These are phyloP conservation scores for Fragilaria crotonensis DNA, from an alignment of 108 stramenopile genomes.

Conservation along the genomic window DNA sequence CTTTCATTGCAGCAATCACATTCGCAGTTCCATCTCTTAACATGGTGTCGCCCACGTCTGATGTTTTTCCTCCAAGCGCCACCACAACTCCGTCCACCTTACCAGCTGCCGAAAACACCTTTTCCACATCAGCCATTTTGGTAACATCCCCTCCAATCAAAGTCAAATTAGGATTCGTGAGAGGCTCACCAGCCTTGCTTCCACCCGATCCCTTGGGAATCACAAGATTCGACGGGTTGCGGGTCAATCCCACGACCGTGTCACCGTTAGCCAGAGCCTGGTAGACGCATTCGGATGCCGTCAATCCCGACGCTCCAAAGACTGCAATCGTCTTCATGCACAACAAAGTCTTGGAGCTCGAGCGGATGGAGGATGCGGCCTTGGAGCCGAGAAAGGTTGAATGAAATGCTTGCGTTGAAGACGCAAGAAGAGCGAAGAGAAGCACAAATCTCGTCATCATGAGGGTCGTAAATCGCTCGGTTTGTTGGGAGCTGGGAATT, in stretches of 20 bases:
- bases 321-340: constrained; percentile 65
- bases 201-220: constrained; percentile 82
- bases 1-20: constrained; percentile 90
- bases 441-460: not conserved
- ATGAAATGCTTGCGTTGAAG: constrained; percentile 19
- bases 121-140: constrained; percentile 75
- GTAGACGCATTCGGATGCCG: constrained; percentile 77
- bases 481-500: no score
- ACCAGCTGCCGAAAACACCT: constrained; percentile 65
- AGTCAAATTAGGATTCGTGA: constrained; percentile 61
- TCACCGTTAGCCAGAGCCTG: constrained; percentile 84
- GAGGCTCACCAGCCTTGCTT: constrained; percentile 59
- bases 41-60: constrained; percentile 92
- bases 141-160: constrained; percentile 84
- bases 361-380: not conserved
- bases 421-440: not conserved
- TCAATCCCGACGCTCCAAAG: constrained; percentile 87
- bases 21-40: constrained; percentile 90
- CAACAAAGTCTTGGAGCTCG: not conserved
- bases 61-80: constrained; percentile 94
- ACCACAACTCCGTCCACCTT: constrained; percentile 88
- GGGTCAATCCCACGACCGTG: constrained; percentile 77
- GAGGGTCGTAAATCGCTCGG: no score
- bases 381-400: constrained; percentile 22
- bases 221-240: constrained; percentile 70